A percentile compares a stretch with the other conserved stretches of the same genome.
Evolutionary conservation across 805 yeast genomes (phyloP).

Genomic region (Metschnikowia amazonensis): DNA sequence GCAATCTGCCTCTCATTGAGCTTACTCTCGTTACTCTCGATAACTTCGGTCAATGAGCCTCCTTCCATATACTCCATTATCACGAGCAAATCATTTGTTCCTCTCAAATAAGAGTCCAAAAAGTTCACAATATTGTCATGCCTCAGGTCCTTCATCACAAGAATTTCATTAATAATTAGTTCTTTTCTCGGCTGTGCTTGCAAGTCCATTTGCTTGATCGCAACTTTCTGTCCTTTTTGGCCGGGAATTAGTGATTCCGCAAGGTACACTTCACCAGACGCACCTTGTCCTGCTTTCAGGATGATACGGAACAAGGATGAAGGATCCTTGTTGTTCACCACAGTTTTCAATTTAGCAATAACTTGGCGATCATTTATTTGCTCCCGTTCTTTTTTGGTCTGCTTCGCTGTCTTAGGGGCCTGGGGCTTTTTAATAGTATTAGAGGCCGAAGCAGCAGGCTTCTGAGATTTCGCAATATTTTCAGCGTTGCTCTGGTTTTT

Average conservation of each 20-base stretch:
- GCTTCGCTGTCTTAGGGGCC: constrained; percentile 34
- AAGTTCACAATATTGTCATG: constrained; percentile 95
- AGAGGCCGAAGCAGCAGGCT: not conserved
- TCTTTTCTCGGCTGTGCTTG: constrained; percentile 92
- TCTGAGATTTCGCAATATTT: constrained; percentile 12
- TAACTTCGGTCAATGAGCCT: constrained; percentile 93
- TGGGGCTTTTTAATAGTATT: not conserved
- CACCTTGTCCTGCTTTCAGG: constrained; percentile 95
- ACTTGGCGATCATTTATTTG: constrained; percentile 81
- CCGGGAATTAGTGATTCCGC: constrained; percentile 61
- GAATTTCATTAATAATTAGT: constrained; percentile 88
- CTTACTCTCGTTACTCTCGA: constrained; percentile 73
- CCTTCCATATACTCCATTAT: constrained; percentile 99
- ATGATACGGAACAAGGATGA: constrained; percentile 70
- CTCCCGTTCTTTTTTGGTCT: constrained; percentile 39
- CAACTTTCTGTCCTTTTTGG: constrained; percentile 60
- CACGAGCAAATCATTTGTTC: constrained; percentile 88
- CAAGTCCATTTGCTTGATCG: constrained; percentile 94
- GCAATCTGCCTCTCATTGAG: constrained; percentile 88
- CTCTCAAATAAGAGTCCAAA: constrained; percentile 82
- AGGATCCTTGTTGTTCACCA: constrained; percentile 85
- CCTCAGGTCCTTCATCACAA: constrained; percentile 94
- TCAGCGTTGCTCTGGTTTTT: constrained; percentile 12
- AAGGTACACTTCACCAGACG: constrained; percentile 90
- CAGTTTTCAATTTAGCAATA: constrained; percentile 73